Base-by-base conservation (phyloP, 2,329 filamentous ascomycete species). In the Verticillium dahliae region DNA sequence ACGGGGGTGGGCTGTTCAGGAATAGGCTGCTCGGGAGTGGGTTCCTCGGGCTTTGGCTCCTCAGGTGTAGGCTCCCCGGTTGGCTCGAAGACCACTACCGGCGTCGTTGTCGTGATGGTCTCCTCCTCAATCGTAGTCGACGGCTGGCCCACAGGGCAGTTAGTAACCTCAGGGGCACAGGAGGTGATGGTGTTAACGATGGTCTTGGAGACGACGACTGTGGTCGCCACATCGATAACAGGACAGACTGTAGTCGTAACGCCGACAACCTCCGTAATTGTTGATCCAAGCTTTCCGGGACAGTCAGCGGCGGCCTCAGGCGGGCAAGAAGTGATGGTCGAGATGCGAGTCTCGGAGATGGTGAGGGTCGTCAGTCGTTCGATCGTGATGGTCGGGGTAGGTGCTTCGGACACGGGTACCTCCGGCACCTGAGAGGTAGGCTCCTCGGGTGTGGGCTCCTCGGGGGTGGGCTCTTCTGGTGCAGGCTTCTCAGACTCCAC, bases 221-320 rank as follows among this genome's bases (percentile, higher is more conserved):
- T 59, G 27, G 59, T 54, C 13, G 60, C 56, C 9, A 54, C 37
- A 31, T 61, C 63, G 3, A 52, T 60, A 18, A 56, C 61, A 5
- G 77, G 76, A 69, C 76, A 80, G 60, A 80, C 71, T 11, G 80
- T 81, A 11, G 79, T 81, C 66, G 76, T 79, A 45, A 79, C 58
- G n/a, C 34, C 58, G 33, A 59, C 58, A 31, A 59, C 45, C n/a
- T 37, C 41, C 4, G 58, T 54, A 11, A 33, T 37, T 9, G 37
- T 58, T 22, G 55, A 57, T 2, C 55, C 55, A 38, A 57, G 37
- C 33, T 50, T 31, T 9, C 35, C 61, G 45, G 67, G 65, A 67
- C 71, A 72, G 67, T 71, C 56, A 34, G 65, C 55, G 6, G 37
- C 38, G 34, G 68, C 63, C 2, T 64, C 60, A 2, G 67, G 65